Conservation (phyloP, 1,284 basidiomycete genomes). For the Pascua guehoae region DNA sequence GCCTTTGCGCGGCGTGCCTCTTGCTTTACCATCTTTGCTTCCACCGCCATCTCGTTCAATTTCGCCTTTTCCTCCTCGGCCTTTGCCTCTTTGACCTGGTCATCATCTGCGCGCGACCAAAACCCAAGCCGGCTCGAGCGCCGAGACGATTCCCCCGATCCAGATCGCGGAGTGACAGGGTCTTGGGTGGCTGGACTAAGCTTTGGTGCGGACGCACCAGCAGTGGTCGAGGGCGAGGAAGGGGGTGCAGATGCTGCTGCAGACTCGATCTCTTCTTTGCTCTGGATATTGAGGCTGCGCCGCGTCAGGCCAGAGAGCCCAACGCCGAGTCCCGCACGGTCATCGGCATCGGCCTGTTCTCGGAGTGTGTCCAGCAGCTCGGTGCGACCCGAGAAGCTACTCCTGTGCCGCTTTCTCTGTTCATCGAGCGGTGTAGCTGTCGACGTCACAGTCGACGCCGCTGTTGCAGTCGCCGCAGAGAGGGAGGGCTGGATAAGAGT, state of each 20-base stretch:
- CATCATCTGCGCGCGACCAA: conserved; percentile 2
- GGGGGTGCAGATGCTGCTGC: too few relatives aligned
- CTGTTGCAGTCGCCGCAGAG: conserved; percentile 27
- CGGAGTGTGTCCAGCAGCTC: conserved; percentile 37
- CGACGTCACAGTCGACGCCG: not conserved
- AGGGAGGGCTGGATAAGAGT: conserved; percentile 9
- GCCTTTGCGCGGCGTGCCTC: conserved; percentile 26
- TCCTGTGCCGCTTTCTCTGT: not conserved
- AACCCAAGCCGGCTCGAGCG: conserved; percentile 5
- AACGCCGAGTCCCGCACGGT: conserved; percentile 22
- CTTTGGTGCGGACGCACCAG: too few relatives aligned
- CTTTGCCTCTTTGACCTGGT: not conserved
- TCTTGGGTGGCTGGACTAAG: too few relatives aligned
- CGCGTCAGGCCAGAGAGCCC: conserved; percentile 32
- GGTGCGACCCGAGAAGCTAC: not conserved
- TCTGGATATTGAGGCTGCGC: conserved; percentile 26
- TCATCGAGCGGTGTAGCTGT: not conserved
- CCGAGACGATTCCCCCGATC: too few relatives aligned
- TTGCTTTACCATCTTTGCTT: conserved; percentile 36
- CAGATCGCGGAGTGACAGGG: too few relatives aligned
- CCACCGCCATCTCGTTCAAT: conserved; percentile 38
- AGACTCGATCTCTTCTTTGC: conserved; percentile 25
- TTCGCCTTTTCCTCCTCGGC: conserved; percentile 21
- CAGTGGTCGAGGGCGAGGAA: too few relatives aligned
- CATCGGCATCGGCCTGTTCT: conserved; percentile 24